A percentile compares a stretch with the other conserved stretches of the same genome.
phyloP scores from a whole-genome alignment of 2,329 filamentous ascomycete species.

The Ophiocordyceps camponoti-saundersi region DNA sequence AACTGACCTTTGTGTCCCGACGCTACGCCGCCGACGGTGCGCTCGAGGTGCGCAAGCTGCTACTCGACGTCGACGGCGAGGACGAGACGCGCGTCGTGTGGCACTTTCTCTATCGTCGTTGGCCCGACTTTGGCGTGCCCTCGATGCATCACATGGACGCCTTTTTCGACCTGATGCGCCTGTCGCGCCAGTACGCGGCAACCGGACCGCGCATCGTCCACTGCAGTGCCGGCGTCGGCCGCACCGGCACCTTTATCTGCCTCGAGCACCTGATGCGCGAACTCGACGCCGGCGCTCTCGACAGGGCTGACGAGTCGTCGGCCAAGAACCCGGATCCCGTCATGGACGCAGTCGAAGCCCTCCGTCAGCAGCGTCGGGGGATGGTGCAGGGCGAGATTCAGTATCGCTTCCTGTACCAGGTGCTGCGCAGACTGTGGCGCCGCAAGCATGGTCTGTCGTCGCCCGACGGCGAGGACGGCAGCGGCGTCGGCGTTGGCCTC shows the following conservation, averaged over 20 bases:
- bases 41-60: constrained; percentile 60
- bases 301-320: constrained; percentile 20
- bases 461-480: constrained; percentile 10
- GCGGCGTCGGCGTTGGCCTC: constrained; percentile 15
- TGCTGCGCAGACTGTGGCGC: constrained; percentile 58
- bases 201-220: constrained; percentile 59
- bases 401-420: constrained; percentile 77
- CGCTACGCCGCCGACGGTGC: constrained; percentile 36
- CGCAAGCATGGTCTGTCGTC: constrained; percentile 36
- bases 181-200: constrained; percentile 43
- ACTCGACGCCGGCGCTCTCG: constrained; percentile 56
- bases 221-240: constrained; percentile 83
- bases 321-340: constrained; percentile 43
- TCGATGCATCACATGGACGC: constrained; percentile 47
- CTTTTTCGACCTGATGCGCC: constrained; percentile 51
- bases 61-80: constrained; percentile 32
- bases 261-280: constrained; percentile 83
- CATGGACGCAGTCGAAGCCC: constrained; percentile 58
- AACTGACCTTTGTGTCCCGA: constrained; percentile 49
- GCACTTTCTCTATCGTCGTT: constrained; percentile 73
- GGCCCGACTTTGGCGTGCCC: constrained; percentile 84
- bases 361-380: constrained; percentile 76
- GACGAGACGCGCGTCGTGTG: constrained; percentile 44
- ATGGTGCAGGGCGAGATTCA: constrained; percentile 91
- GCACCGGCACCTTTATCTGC: constrained; percentile 89